Conservation (phyloP, 371 early-diverging fungal species). For the Mortierella sp. region DNA sequence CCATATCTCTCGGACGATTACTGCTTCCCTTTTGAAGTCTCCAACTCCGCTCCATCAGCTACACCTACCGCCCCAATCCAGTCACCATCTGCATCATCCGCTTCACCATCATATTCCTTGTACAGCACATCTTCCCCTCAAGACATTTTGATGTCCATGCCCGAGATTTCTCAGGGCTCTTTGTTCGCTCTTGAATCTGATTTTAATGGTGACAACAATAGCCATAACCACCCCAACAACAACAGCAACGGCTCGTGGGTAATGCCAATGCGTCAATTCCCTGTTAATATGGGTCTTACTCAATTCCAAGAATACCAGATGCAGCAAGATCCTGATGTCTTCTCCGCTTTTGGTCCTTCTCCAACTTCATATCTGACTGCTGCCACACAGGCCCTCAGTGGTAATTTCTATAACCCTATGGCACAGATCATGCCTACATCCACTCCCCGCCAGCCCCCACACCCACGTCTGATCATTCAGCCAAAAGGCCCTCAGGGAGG, state of each 20-base stretch:
- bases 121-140: slow-evolving; percentile 29
- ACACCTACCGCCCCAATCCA: neutral
- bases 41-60: neutral
- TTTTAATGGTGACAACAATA: slow-evolving; percentile 1
- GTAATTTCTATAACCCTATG: slow-evolving; percentile 50
- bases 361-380: slow-evolving; percentile 38
- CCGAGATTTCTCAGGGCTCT: slow-evolving; percentile 17
- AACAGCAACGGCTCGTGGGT: slow-evolving; percentile 8
- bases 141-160: slow-evolving; percentile 21
- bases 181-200: slow-evolving; percentile 1
- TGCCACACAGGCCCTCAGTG: slow-evolving; percentile 38
- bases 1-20: slow-evolving; percentile 65
- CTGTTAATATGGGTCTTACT: slow-evolving; percentile 21
- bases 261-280: slow-evolving; percentile 11
- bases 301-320: slow-evolving; percentile 51
- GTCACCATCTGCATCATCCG: neutral
- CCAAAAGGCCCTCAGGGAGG: slow-evolving; percentile 13
- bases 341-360: slow-evolving; percentile 22
- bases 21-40: slow-evolving; percentile 42
- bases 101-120: slow-evolving; percentile 22
- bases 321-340: slow-evolving; percentile 39
- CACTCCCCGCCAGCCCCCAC: slow-evolving; percentile 7
- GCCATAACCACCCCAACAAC: neutral
- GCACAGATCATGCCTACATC: slow-evolving; percentile 58
- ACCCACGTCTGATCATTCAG: slow-evolving; percentile 10